These are phyloP conservation scores for Beta macrorhiza DNA, from an alignment of 179 eudicot genomes.

Conservation along the genomic window DNA sequence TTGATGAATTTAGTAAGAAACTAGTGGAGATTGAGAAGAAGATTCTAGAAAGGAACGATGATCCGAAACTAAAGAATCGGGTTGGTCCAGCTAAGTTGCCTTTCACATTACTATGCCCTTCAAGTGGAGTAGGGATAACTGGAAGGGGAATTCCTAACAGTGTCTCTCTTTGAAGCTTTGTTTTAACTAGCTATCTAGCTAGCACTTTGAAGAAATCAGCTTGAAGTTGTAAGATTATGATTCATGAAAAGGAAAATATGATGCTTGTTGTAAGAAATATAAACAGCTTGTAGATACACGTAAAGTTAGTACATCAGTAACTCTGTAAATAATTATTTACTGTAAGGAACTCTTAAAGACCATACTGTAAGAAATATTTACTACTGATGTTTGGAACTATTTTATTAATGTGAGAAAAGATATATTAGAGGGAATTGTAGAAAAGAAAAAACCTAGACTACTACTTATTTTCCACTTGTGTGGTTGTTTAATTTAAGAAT, in stretches of 20 bases:
- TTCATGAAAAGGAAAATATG: not conserved
- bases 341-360: not conserved
- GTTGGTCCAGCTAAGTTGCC: constrained; percentile 62
- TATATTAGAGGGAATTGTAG: not conserved
- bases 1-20: constrained; percentile 41
- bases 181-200: not conserved
- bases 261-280: not conserved
- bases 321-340: not conserved
- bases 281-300: not conserved
- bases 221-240: not conserved
- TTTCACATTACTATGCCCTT: constrained; percentile 52
- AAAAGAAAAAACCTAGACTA: not conserved
- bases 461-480: not conserved
- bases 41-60: constrained; percentile 42
- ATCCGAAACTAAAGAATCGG: constrained; percentile 49
- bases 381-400: not conserved
- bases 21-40: constrained; percentile 41
- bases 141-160: constrained; percentile 83
- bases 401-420: not conserved
- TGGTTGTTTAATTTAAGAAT: too few relatives aligned
- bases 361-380: not conserved
- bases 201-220: not conserved
- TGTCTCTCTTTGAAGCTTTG: constrained; percentile 46
- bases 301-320: not conserved
- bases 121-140: constrained; percentile 56